Conservation (phyloP, 2,329 filamentous ascomycete species). For the Pseudohalonectria lignicola region DNA sequence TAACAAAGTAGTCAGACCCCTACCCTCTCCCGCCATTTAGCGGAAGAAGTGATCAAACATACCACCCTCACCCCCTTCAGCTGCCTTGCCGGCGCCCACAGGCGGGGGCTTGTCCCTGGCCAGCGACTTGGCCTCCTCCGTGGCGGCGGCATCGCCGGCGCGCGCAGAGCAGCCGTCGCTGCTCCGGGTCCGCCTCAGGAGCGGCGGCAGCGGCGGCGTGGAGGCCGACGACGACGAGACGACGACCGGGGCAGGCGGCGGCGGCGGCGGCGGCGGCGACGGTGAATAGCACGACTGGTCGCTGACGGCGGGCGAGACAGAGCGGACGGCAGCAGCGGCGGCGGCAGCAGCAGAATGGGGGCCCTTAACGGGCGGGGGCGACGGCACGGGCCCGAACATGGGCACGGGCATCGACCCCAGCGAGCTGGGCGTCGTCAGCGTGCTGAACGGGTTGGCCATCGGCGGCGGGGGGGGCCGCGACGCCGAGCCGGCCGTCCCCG, state of each 20-base stretch:
- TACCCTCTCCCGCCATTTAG: no score
- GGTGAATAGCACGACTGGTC: background rate
- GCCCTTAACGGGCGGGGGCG: background rate
- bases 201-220: background rate
- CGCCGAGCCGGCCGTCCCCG: background rate
- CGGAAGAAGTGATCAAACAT: no score
- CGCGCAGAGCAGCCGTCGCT: no score
- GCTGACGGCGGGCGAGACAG: background rate
- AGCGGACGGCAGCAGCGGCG: background rate
- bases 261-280: background rate
- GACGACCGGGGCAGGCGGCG: background rate
- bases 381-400: conserved; percentile 1
- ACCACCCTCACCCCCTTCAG: no score
- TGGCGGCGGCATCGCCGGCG: background rate
- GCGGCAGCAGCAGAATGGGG: background rate
- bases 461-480: background rate
- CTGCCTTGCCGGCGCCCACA: no score
- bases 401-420: conserved; percentile 1
- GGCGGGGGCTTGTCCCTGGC: conserved; percentile 1
- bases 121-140: conserved; percentile 3
- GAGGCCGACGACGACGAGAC: background rate
- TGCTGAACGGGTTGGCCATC: background rate
- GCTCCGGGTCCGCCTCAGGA: background rate
- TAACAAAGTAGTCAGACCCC: no score
- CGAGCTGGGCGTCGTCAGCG: conserved; percentile 2